These are phyloP conservation scores for Rhodotorula sp. DNA, from an alignment of 1,284 basidiomycete species.

Conservation along the genomic window DNA sequence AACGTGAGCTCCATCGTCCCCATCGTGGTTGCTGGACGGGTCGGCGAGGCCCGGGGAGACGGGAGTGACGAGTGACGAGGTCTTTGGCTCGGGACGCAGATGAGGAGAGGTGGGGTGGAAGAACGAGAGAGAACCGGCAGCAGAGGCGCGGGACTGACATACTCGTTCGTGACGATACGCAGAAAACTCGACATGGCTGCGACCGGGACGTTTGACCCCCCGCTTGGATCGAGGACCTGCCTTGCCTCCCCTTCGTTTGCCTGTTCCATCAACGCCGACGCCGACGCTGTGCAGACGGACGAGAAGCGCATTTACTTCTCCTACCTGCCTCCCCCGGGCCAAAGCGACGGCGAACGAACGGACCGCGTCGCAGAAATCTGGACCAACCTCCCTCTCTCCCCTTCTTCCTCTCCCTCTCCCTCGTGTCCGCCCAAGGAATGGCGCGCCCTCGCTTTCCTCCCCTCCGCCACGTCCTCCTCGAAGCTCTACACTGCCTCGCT, in stretches of 20 bases:
- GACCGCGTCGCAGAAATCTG: conserved; percentile 29
- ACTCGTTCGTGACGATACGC: no score
- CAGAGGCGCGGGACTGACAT: no score
- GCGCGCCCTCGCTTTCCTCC: conserved; percentile 26
- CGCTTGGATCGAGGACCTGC: not conserved
- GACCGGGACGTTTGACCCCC: no score
- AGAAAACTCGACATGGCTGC: no score
- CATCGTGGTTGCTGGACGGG: no score
- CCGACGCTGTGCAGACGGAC: not conserved
- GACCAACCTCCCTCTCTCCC: conserved; percentile 27
- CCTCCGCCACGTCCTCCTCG: not conserved
- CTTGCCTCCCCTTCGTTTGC: not conserved
- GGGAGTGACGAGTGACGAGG: no score
- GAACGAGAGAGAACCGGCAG: no score
- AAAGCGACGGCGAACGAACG: not conserved
- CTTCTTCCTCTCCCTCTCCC: no score
- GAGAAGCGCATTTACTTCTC: conserved; percentile 5
- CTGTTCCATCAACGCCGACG: not conserved
- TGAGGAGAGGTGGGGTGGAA: no score
- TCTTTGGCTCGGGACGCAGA: no score
- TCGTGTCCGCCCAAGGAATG: conserved; percentile 3
- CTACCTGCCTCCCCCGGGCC: conserved; percentile 1
- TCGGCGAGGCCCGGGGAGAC: no score
- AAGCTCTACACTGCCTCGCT: not conserved
- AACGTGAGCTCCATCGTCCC: no score